Evolutionary conservation across 352 stramenopile species (phyloP), one percentile per base, ranked within the genome.

Genomic region (Globisporangium lucens): DNA sequence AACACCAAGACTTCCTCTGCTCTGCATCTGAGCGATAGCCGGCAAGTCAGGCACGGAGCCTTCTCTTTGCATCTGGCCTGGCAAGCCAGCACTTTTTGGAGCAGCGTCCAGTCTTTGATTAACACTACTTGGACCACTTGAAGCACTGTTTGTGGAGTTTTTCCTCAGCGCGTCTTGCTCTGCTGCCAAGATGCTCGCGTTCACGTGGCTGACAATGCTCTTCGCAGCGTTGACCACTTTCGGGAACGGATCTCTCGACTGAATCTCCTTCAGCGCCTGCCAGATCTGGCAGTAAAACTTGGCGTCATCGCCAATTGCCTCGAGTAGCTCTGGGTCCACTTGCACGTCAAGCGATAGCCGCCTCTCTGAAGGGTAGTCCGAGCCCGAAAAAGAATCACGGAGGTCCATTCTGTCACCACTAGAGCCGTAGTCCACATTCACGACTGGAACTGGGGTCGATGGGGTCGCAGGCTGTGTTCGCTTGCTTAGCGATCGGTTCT

Each of bases 211-310:
- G 2, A 92, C 80, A 38, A 92, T 82, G 36, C 75, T 66, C 70
- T 90, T 90, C 69, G 74, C 90, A 59, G 65, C 85, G 67, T 69
- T 80, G 24, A 70, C 80, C 36, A 80, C 95, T 71, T 79, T 70
- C 13, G 89, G 89, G 66, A 97, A 96, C 7, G 92, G 83, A 65
- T 98, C 94, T 41, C 77, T 78, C 4, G 91, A 87, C 68, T 98
- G 89, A 47, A 98, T 80, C 41, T 83, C 78, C 59, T 93, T 87
- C 24, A 98, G 70, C 46, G 75, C 73, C 38, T 88, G 78, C 93
- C 93, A 98, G 38, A 97, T 87, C 56, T 87, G 66, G 61, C 79
- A 75, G 66, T 98, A 97, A 65, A 91, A 83, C 60, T 91, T 85
- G n/a, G 90, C 79, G 51, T 82, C 78, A 35, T 90, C 75, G 27